These are phyloP conservation scores for Rhizopus delemar DNA, from an alignment of 371 early-diverging fungal genomes.

Conservation along the genomic window DNA sequence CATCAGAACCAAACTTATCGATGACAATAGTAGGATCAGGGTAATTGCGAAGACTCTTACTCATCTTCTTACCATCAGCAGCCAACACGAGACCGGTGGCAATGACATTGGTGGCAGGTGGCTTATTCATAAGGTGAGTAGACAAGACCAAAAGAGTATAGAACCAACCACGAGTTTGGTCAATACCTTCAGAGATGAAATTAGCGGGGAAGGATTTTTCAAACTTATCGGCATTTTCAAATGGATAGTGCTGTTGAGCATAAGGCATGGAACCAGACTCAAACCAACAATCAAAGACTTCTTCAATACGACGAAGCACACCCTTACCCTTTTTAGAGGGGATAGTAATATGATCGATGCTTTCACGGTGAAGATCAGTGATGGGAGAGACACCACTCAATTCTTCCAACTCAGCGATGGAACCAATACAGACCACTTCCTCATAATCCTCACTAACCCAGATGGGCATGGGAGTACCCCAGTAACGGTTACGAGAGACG, in stretches of 20 bases:
- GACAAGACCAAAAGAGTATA: constrained; percentile 99
- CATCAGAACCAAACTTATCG: constrained; percentile 97
- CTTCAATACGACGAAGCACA: constrained; percentile 90
- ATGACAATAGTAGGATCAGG: constrained; percentile 94
- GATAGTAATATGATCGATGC: constrained; percentile 97
- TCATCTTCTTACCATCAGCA: constrained; percentile 99
- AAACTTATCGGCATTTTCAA: constrained; percentile 91
- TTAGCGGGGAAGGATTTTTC: constrained; percentile 96
- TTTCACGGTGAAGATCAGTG: constrained; percentile 99
- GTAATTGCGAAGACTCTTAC: constrained; percentile 99
- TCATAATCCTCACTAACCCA: constrained; percentile 96
- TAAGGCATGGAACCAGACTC: constrained; percentile 99
- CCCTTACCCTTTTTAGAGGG: constrained; percentile 93
- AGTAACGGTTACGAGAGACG: constrained; percentile 99
- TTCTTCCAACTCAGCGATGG: constrained; percentile 92
- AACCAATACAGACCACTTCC: constrained; percentile 96
- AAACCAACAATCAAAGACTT: constrained; percentile 99
- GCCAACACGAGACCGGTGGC: constrained; percentile 99
- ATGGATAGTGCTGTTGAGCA: constrained; percentile 99
- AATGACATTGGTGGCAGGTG: constrained; percentile 99
- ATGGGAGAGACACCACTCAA: constrained; percentile 85
- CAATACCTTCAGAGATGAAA: constrained; percentile 99
- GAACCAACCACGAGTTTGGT: constrained; percentile 99
- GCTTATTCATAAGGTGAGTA: constrained; percentile 96
- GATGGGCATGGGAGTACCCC: constrained; percentile 99